Percentiles rank a stretch among this genome's conserved stretches.
These are phyloP conservation scores for Amylocarpus encephaloides DNA, from an alignment of 2,329 filamentous ascomycete genomes.

Conservation along the genomic window DNA sequence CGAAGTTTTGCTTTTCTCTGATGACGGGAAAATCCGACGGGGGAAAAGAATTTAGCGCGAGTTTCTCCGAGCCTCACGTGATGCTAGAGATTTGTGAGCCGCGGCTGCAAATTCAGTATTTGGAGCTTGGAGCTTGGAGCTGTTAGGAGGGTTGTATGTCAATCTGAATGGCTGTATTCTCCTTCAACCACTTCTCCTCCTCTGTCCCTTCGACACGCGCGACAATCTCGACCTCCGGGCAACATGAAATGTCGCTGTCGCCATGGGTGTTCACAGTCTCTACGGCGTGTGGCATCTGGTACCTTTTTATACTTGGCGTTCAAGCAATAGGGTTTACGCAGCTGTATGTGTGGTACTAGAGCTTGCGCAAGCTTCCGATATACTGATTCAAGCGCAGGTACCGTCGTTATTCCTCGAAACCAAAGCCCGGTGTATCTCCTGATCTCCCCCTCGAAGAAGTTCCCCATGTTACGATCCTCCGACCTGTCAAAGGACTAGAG, in stretches of 20 bases:
- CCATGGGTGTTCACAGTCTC: constrained; percentile 33
- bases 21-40: background rate
- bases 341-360: constrained; percentile 37
- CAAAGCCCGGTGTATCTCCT: constrained; percentile 45
- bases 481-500: constrained; percentile 89
- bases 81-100: background rate
- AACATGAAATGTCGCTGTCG: constrained; percentile 21
- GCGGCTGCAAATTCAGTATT: background rate
- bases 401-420: constrained; percentile 45
- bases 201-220: constrained; percentile 7
- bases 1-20: constrained; percentile 3
- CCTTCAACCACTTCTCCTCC: background rate
- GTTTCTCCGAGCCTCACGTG: constrained; percentile 1
- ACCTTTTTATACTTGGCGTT: constrained; percentile 44
- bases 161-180: constrained; percentile 6
- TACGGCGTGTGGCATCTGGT: constrained; percentile 47
- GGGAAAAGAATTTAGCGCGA: background rate
- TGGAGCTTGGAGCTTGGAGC: background rate
- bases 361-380: background rate
- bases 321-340: constrained; percentile 50
- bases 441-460: constrained; percentile 47
- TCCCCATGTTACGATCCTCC: constrained; percentile 83
- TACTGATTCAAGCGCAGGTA: constrained; percentile 36
- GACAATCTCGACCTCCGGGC: background rate
- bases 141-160: too few relatives aligned